Base-by-base conservation (phyloP, 139 green algal genomes). In the Chlorella sorokiniana region DNA sequence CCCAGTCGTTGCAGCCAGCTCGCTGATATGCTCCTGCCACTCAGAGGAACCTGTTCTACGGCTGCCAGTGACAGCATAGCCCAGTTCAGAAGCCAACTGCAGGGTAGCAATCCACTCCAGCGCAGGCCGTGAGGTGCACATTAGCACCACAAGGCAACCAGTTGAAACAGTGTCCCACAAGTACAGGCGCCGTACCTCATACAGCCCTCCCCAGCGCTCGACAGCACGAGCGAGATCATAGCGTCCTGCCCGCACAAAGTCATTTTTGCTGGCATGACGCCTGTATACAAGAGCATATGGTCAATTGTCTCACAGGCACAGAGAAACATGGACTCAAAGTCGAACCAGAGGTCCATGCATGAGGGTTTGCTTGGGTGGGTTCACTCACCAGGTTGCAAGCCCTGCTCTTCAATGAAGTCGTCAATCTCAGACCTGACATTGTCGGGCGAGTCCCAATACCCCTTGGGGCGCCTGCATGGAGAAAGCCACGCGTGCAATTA, bases 161-260 rank as follows among this genome's bases (percentile, higher is more conserved):
- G 4, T 4, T 11, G 31, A 70, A 70, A 16, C 33, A 45, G 14
- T 22, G 63, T 8, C 31, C 33, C 33, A 29, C 18, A 29, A 45
- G 10, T 29, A 6, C 33, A 6, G 11, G 11, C 31, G 4, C 4
- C 52, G 29, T 54, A 79, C 68, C 59, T 87, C 72, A 37, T 82
- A 80, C 40, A 93, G 54, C 10, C 90, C 90, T 23, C 90, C 90
- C 86, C 84, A 91, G 35, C 77, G 77, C 82, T 92, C 88, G 51
- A 92, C 78, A 1, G 86, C 90, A 1, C 85, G 80, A 7, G 82
- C 71, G 33, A 93, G 67, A 67, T 93, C 88, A 27, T 86, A 79
- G 3, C 90, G 70, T 20, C 71, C 80, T 18, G 84, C 85, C 62
- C 75, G 38, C 41, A 88, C 31, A 16, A 92, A 84, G 56, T 85